These are phyloP conservation scores for Heracleum sosnowskyi DNA, from an alignment of 129 eudicot species.

Conservation along the genomic window DNA sequence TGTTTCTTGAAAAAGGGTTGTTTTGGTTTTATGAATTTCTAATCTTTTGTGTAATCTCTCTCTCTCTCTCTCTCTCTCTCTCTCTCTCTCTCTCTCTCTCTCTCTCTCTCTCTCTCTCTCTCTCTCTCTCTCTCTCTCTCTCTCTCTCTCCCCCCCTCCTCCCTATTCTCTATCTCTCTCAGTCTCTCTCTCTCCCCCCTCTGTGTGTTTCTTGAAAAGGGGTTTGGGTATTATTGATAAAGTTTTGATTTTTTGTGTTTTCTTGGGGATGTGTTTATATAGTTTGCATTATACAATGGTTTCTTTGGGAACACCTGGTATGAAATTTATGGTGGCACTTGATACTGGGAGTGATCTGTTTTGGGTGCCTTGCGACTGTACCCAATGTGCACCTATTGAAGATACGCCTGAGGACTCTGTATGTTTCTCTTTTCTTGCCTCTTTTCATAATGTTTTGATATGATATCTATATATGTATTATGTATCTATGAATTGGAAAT, in stretches of 20 bases:
- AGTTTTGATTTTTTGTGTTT: slow-evolving; percentile 6
- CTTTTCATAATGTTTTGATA: background rate
- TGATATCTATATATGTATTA: background rate
- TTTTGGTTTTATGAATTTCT: background rate
- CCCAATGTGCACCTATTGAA: slow-evolving; percentile 54
- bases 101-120: background rate
- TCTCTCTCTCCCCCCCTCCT: background rate
- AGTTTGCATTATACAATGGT: slow-evolving; percentile 94
- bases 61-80: background rate
- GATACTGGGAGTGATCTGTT: slow-evolving; percentile 94
- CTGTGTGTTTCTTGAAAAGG: background rate
- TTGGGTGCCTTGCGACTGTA: slow-evolving; percentile 93
- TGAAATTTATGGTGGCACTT: slow-evolving; percentile 91
- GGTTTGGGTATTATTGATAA: slow-evolving; percentile 5
- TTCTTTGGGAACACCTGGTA: slow-evolving; percentile 77
- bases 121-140: background rate
- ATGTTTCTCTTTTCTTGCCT: slow-evolving; percentile 23
- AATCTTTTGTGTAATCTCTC: background rate
- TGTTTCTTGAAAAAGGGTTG: background rate
- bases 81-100: background rate
- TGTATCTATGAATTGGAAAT: background rate
- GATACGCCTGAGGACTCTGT: slow-evolving; percentile 50
- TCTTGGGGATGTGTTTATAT: slow-evolving; percentile 13
- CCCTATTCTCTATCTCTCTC: background rate
- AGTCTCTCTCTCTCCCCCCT: background rate